phyloP scores from a whole-genome alignment of 129 eudicot genomes.

The Heracleum sosnowskyi region DNA sequence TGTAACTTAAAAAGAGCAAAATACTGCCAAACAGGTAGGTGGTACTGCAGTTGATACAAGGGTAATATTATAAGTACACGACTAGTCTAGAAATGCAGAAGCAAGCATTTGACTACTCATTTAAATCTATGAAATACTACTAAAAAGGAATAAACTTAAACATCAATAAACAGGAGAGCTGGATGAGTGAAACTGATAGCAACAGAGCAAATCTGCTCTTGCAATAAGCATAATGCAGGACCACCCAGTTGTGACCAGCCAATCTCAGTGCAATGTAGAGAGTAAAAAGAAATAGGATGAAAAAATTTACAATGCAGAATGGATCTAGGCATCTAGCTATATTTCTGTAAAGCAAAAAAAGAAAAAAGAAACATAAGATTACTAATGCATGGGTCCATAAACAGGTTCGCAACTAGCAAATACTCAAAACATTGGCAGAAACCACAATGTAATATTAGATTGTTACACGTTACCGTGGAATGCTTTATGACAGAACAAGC shows the following conservation, averaged over 20 bases:
- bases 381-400: not conserved
- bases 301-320: too few relatives aligned
- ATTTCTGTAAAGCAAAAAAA: too few relatives aligned
- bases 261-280: not conserved
- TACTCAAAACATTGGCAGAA: not conserved
- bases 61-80: not conserved
- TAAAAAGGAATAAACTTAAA: not conserved
- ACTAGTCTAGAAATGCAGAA: not conserved
- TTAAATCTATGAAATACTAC: not conserved
- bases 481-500: not conserved
- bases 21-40: not conserved
- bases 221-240: too few relatives aligned
- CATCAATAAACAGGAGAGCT: not conserved
- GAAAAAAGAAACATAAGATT: too few relatives aligned
- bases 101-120: not conserved
- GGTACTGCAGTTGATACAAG: not conserved
- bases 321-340: too few relatives aligned
- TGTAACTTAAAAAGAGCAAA: not conserved
- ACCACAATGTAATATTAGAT: not conserved
- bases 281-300: not conserved
- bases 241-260: too few relatives aligned
- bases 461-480: not conserved
- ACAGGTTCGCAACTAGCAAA: not conserved
- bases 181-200: too few relatives aligned
- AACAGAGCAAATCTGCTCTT: too few relatives aligned